A percentile compares a stretch with the other conserved stretches of the same genome.
Conservation (phyloP, 305 asterid genomes). For the Fraxinus floribunda region DNA sequence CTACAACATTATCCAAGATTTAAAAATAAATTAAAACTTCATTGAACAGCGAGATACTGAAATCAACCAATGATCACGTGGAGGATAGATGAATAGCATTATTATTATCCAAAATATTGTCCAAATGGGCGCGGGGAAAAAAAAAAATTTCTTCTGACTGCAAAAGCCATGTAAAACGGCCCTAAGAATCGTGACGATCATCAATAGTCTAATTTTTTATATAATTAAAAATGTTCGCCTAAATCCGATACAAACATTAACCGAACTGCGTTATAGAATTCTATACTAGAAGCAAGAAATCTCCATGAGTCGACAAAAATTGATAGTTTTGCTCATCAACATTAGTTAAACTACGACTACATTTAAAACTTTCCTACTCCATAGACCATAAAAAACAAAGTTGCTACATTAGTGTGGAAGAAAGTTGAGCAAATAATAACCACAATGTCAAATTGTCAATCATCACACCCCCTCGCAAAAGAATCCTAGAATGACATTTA, state of each 20-base stretch:
- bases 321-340: background rate
- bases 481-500: conserved; percentile 10
- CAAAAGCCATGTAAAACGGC: background rate
- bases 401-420: background rate
- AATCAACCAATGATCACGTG: too few species aligned
- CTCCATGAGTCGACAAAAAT: background rate
- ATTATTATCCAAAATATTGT: background rate
- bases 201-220: background rate
- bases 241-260: too few species aligned
- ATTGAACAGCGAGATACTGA: background rate
- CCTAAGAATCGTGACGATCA: background rate
- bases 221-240: too few species aligned
- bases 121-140: too few species aligned
- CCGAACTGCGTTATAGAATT: too few species aligned
- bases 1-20: background rate
- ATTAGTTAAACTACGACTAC: background rate
- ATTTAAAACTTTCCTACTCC: background rate
- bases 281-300: too few species aligned
- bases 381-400: background rate
- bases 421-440: conserved; percentile 2
- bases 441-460: conserved; percentile 25
- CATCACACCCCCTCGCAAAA: conserved; percentile 25
- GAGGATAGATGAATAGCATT: too few species aligned
- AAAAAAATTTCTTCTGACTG: too few species aligned
- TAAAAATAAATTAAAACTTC: too few species aligned